phyloP scores from a whole-genome alignment of 306 rosid species.

The Vigna nakashimae region DNA sequence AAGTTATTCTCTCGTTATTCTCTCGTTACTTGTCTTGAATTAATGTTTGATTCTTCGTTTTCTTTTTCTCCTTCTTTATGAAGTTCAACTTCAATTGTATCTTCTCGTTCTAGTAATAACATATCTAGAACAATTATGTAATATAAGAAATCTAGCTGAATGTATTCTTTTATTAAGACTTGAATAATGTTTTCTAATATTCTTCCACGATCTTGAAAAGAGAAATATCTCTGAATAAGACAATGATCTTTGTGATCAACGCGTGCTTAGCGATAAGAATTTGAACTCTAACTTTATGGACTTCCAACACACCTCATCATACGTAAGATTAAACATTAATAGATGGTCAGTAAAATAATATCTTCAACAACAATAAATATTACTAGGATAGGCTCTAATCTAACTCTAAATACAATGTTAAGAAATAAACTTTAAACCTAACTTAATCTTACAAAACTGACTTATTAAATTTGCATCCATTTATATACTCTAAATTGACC shows the following conservation, averaged over 20 bases:
- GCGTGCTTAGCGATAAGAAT: too few species aligned
- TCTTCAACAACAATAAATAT: too few species aligned
- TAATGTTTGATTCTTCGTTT: slow-evolving; percentile 1
- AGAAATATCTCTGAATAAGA: slow-evolving; percentile 58
- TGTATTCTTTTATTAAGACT: slow-evolving; percentile 58
- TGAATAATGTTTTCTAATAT: slow-evolving; percentile 36
- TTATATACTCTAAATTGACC: too few species aligned
- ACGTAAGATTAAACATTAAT: too few species aligned
- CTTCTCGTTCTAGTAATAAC: neutral
- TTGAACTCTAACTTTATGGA: too few species aligned
- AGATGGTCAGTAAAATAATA: too few species aligned
- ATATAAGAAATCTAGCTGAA: slow-evolving; percentile 67
- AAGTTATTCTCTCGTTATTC: slow-evolving; percentile 36
- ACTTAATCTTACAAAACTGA: too few species aligned
- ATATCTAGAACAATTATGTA: slow-evolving; percentile 54
- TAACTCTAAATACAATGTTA: too few species aligned
- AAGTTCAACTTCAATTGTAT: too few species aligned
- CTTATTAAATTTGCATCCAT: rapidly evolving
- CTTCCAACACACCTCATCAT: slow-evolving; percentile 7
- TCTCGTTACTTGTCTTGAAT: too few species aligned
- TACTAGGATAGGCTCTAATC: too few species aligned
- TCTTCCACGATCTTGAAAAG: slow-evolving; percentile 62
- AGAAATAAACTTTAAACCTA: too few species aligned
- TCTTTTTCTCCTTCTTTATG: slow-evolving; percentile 5
- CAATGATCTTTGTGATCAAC: slow-evolving; percentile 48